Evolutionary conservation across 192 early-diverging fungal genomes (phyloP).

Genomic region (Mortierella hygrophila): DNA sequence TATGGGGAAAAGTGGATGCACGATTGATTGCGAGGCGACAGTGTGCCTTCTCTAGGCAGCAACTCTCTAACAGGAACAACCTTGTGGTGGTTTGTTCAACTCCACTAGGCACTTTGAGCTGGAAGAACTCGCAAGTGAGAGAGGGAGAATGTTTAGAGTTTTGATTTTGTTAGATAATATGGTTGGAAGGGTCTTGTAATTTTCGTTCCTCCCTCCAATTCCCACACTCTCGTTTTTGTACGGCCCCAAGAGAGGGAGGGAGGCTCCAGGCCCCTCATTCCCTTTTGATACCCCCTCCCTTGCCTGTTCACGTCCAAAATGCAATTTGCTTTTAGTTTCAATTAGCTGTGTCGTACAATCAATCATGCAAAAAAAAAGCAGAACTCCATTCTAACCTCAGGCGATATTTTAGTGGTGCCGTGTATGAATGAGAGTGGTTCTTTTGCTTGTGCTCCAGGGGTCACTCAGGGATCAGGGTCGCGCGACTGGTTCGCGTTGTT

Average conservation of each 20-base stretch:
- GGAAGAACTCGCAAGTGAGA: not conserved
- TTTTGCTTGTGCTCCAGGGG: not conserved
- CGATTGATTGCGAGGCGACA: not conserved
- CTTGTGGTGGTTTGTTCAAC: not conserved
- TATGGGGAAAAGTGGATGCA: not conserved
- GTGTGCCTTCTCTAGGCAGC: not conserved
- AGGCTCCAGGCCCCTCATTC: not conserved
- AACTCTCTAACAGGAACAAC: not conserved
- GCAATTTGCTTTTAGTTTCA: not conserved
- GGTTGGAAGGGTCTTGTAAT: not conserved
- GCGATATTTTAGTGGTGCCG: not conserved
- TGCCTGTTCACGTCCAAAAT: not conserved
- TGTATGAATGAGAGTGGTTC: not conserved
- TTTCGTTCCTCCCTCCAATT: not conserved
- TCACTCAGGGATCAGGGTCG: not conserved
- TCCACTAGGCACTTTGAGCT: not conserved
- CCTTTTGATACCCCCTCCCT: not conserved
- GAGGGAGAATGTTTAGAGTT: not conserved
- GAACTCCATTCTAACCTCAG: not conserved
- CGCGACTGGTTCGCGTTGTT: slow-evolving; percentile 8
- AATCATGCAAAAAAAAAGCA: not conserved
- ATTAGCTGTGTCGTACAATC: not conserved
- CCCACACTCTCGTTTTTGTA: not conserved
- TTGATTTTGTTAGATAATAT: not conserved
- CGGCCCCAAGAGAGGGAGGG: not conserved